Conservation (phyloP, 441 rosid genomes). For the Gossypium gossypioides region DNA sequence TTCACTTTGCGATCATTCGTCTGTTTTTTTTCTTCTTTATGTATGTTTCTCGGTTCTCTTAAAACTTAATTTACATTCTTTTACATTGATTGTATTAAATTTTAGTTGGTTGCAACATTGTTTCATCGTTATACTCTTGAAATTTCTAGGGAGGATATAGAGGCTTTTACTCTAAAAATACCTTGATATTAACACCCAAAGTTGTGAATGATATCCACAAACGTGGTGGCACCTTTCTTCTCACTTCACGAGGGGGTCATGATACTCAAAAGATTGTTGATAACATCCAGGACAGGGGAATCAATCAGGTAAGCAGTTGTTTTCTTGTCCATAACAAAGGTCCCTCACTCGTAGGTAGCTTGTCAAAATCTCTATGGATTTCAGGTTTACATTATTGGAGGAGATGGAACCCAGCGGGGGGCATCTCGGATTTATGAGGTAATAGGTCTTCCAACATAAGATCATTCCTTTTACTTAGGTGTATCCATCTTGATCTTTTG, state of each 20-base stretch:
- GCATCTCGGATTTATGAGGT: conserved; percentile 57
- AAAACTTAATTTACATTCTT: neutral
- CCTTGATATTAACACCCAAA: conserved; percentile 47
- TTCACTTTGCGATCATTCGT: neutral
- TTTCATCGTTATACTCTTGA: conserved; percentile 4
- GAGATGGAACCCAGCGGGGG: conserved; percentile 63
- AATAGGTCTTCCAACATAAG: neutral
- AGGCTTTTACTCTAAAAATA: conserved; percentile 58
- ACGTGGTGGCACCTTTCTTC: conserved; percentile 61
- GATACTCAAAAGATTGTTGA: conserved; percentile 63
- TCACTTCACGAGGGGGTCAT: conserved; percentile 66
- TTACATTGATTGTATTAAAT: neutral
- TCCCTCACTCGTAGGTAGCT: conserved; percentile 3
- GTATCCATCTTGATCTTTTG: neutral
- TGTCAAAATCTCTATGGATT: conserved; percentile 4
- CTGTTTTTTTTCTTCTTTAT: neutral
- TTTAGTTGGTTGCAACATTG: neutral
- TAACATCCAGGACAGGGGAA: conserved; percentile 63
- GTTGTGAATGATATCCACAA: conserved; percentile 61
- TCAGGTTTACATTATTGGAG: conserved; percentile 67
- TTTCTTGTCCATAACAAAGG: conserved; percentile 11
- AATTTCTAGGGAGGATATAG: conserved; percentile 45
- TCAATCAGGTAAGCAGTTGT: conserved; percentile 40
- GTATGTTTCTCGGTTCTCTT: neutral
- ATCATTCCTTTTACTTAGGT: neutral